Conservation (phyloP, 306 rosid genomes). For the Nissolia schottii region DNA sequence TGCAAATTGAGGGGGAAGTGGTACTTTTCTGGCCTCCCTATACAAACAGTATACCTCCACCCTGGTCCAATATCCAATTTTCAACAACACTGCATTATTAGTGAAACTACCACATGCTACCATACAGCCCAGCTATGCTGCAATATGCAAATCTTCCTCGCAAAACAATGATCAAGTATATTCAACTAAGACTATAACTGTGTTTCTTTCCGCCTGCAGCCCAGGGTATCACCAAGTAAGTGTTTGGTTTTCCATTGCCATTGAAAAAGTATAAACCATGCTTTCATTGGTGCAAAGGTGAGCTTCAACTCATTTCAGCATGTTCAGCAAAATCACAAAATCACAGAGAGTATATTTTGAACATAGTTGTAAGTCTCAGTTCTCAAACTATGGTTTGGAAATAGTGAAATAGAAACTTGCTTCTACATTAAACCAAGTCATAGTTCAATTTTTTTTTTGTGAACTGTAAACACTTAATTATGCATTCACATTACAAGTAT, state of each 20-base stretch:
- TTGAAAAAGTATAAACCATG: no score
- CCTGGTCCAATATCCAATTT: background rate
- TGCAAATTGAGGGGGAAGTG: background rate
- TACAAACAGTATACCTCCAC: background rate
- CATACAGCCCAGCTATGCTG: background rate
- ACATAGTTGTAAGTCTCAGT: no score
- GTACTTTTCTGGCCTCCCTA: background rate
- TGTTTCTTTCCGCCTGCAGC: background rate
- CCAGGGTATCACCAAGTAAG: no score
- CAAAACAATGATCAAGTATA: background rate
- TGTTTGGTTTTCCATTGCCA: no score
- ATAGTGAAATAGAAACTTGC: no score
- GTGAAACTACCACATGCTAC: background rate
- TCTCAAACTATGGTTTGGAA: no score
- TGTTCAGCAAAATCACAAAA: no score
- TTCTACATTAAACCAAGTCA: no score
- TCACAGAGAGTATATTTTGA: no score
- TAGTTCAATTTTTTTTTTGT: no score
- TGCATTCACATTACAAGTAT: background rate
- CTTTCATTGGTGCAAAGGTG: no score
- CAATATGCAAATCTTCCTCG: background rate
- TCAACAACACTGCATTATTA: background rate
- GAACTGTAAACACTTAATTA: background rate
- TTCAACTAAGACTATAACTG: background rate
- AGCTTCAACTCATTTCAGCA: no score